Evolutionary conservation across 2,329 filamentous ascomycete species (phyloP).

Genomic region (Onygenales sp.): DNA sequence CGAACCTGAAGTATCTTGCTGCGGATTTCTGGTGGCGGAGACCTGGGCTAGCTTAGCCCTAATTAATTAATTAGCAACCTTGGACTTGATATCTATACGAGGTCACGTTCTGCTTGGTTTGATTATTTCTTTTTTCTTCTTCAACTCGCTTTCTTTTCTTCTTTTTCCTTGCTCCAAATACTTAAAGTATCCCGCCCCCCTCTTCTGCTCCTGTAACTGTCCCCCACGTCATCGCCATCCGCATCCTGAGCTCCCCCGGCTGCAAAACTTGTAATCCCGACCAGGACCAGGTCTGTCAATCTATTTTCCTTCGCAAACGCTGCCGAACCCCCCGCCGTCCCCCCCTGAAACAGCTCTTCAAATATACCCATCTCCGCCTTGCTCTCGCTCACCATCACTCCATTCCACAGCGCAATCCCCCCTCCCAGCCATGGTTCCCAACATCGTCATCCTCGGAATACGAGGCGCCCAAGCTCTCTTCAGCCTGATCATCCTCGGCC

Average conservation of each 20-base stretch:
- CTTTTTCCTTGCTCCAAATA: background rate
- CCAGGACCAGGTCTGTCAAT: too few relatives aligned
- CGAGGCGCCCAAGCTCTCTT: slow-evolving; percentile 60
- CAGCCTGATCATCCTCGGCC: slow-evolving; percentile 63
- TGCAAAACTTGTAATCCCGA: too few relatives aligned
- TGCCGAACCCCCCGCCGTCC: too few relatives aligned
- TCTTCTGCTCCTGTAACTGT: background rate
- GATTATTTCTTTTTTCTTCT: background rate
- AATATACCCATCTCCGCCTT: too few relatives aligned
- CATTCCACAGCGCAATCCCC: too few relatives aligned
- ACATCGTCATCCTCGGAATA: slow-evolving; percentile 22
- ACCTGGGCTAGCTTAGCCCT: background rate
- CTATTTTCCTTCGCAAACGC: too few relatives aligned
- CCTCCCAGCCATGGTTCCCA: slow-evolving; percentile 1
- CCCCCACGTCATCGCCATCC: background rate
- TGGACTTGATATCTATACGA: background rate
- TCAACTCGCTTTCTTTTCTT: background rate
- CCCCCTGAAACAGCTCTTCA: too few relatives aligned
- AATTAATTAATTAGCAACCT: background rate
- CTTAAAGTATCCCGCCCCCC: background rate
- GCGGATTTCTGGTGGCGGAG: background rate
- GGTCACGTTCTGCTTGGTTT: background rate
- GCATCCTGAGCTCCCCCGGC: too few relatives aligned
- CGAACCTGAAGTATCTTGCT: background rate
- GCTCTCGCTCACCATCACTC: background rate